Base-by-base conservation (phyloP, 208 protist genomes). In the Crithidia sp. region DNA sequence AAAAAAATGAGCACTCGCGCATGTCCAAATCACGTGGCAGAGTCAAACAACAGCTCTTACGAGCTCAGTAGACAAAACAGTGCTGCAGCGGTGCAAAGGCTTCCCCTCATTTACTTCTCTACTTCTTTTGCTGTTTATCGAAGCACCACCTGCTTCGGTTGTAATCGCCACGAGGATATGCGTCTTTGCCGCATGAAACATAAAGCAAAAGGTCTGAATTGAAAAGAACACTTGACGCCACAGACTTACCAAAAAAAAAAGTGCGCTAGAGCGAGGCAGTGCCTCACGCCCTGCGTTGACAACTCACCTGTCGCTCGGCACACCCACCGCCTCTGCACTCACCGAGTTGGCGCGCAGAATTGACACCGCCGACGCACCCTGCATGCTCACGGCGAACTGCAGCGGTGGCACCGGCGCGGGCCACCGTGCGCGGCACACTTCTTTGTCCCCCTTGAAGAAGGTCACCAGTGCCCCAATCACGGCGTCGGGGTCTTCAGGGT, bases 371-470 rank as follows among this genome's bases (percentile, higher is more conserved):
- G 92, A 95, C n/a, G 75, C 67, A 10, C 89, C 92, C 56, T 90
- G 84, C 72, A 96, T 80, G 74, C 92, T 95, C 49, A 90, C 88
- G 0, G 92, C 92, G 62, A 95, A 95, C 67, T 91, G 89, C 43
- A 96, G 71, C 19, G 89, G 87, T 9, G 88, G 85, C 19, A 90
- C 79, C 10, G 92, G 92, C 2, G 79, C 76, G 0, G 85, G 92
- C 87, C 87, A 95, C 52, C 81, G 79, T 58, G 85, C 83, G 64
- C 83, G 83, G 49, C 83, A 86, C 54, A 71, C 67, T 19, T 84
- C 70, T 7, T 71, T 71, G 39, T 83, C 71, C 2, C 70, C 76
- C 44, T 83, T 83, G 43, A 70, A 70, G 40, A 92, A 89, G 2
- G 75, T 83, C 7, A 91, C 74, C 40, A 88, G 36, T 7, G 86